Percentiles rank a stretch among this genome's conserved stretches.
Conservation (phyloP, 2,329 filamentous ascomycete genomes). For the Spiromastix sp. region DNA sequence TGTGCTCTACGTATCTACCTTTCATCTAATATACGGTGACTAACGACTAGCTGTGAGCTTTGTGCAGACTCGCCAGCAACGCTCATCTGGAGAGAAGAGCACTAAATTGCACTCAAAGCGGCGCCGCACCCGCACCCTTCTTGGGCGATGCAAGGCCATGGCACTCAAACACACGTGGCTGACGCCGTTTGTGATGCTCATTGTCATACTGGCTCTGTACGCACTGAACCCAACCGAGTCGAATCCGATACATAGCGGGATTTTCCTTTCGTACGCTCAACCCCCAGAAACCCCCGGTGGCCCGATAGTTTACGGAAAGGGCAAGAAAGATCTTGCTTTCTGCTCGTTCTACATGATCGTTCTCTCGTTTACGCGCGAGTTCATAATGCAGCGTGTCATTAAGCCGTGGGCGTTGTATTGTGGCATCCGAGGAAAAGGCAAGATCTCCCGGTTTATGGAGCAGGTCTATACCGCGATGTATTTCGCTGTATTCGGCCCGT, state of each 20-base stretch:
- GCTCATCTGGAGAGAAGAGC: slow-evolving; percentile 17
- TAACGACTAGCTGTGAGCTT: too few relatives aligned
- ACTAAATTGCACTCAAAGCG: slow-evolving; percentile 32
- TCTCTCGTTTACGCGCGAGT: slow-evolving; percentile 86
- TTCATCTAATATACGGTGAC: too few relatives aligned
- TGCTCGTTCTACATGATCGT: slow-evolving; percentile 83
- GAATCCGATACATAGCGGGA: slow-evolving; percentile 69
- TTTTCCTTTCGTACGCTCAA: slow-evolving; percentile 83
- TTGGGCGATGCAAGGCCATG: slow-evolving; percentile 33
- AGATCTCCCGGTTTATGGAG: slow-evolving; percentile 90
- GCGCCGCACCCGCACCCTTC: slow-evolving; percentile 31
- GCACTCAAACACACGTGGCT: slow-evolving; percentile 49
- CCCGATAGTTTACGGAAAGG: slow-evolving; percentile 71
- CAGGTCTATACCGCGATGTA: slow-evolving; percentile 91
- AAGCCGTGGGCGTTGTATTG: slow-evolving; percentile 61
- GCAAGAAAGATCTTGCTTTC: slow-evolving; percentile 75
- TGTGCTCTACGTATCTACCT: too few relatives aligned
- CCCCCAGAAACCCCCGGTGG: slow-evolving; percentile 41
- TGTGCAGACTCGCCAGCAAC: slow-evolving; percentile 11
- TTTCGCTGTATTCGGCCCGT: slow-evolving; percentile 71
- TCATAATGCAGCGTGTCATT: slow-evolving; percentile 85
- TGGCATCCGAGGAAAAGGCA: slow-evolving; percentile 61
- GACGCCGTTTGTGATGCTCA: slow-evolving; percentile 57
- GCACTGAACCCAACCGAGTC: slow-evolving; percentile 63
- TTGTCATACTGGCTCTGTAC: slow-evolving; percentile 57